These are phyloP conservation scores for Paulownia fortunei DNA, from an alignment of 257 asterid species.

Conservation along the genomic window DNA sequence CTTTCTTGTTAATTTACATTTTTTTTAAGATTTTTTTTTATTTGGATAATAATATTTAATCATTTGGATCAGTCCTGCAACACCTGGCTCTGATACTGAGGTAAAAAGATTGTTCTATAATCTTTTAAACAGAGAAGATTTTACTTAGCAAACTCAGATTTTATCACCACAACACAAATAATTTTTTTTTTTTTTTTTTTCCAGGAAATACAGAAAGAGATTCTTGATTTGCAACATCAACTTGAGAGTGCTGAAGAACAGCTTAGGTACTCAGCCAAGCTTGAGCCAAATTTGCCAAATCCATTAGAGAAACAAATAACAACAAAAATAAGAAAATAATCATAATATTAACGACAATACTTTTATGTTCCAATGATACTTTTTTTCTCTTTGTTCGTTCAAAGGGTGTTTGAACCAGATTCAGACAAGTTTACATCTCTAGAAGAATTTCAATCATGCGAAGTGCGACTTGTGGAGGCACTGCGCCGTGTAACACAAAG, in stretches of 20 bases:
- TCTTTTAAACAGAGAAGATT: not conserved
- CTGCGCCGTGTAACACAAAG: constrained; percentile 57
- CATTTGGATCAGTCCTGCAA: constrained; percentile 52
- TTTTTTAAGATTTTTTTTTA: not conserved
- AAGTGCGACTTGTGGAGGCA: constrained; percentile 54
- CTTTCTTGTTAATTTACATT: not conserved
- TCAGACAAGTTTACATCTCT: constrained; percentile 51
- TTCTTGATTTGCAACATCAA: constrained; percentile 57
- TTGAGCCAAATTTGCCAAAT: not conserved
- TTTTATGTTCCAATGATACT: not conserved
- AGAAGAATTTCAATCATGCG: constrained; percentile 55
- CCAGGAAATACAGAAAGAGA: constrained; percentile 67
- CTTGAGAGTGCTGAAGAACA: constrained; percentile 49
- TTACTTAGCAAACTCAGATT: not conserved
- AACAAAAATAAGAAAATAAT: not conserved
- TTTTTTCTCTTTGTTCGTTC: not conserved
- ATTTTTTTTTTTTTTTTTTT: not conserved
- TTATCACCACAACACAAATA: not conserved
- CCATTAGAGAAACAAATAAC: not conserved
- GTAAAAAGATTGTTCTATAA: constrained; percentile 25
- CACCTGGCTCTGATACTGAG: constrained; percentile 65
- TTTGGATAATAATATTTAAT: not conserved
- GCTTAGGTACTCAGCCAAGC: constrained; percentile 51
- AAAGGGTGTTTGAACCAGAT: constrained; percentile 70
- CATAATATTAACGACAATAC: not conserved